Evolutionary conservation across 305 asterid genomes (phyloP), one percentile per base, ranked within the genome.

Genomic region (Nicotiana rustica): DNA sequence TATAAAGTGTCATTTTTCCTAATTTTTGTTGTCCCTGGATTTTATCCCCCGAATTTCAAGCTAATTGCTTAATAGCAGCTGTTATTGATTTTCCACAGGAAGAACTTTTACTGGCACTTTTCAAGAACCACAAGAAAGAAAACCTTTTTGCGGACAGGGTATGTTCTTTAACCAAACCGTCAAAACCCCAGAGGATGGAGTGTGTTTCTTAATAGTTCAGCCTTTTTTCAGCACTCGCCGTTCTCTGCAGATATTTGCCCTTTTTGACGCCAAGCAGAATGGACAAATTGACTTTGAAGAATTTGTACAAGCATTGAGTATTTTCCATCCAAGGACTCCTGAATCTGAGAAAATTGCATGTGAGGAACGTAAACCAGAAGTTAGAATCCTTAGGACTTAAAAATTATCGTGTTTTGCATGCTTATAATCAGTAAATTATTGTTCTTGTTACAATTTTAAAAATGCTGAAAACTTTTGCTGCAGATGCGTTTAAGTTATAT

Each of bases 261-360:
- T 87, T 52, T 87, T 87, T 57, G 88, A 87, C 49, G 81, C 67
- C 66, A 87, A 87, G 25, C 70, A 66, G 61, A 85, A 81, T 17
- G 88, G 90, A 5, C 67, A 38, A 12, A 81, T 87, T 73, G 90
- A 87, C 12, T 87, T 87, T 59, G 88, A 83, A 65, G 90, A 87
- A 38, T 83, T 87, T 41, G 77, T 85, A 8, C 71, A 57, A n/a
- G n/a, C 88, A 9, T 55, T 87, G 60, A 79, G 81, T 35, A 69
- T 81, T 49, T 87, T 85, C 77, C 90, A 87, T 61, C 90, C 90
- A 15, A 85, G 70, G 69, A 82, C 90, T 38, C 76, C 90, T 60
- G 83, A 47, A 76, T 80, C 86, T 49, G 88, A 83, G 73, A 87
- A 87, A 83, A 69, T 87, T 44, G 62, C 82, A 35, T 65, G 86